Evolutionary conservation across 2,329 filamentous ascomycete genomes (phyloP).

Genomic region (Talaromyces sp.): DNA sequence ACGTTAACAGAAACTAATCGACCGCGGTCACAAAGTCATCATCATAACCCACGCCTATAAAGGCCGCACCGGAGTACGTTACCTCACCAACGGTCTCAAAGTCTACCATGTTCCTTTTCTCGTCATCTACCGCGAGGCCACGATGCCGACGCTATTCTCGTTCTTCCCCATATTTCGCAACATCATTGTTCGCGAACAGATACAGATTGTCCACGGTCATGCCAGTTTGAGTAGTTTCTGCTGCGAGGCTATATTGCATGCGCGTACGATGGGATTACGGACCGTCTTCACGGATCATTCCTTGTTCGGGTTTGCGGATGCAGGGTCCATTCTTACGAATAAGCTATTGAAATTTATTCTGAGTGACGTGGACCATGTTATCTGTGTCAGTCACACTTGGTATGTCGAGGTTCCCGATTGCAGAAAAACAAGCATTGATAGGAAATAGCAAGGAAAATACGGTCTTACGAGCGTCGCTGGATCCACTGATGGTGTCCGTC

Average conservation of each 20-base stretch:
- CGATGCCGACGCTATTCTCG: slow-evolving; percentile 95
- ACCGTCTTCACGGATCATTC: slow-evolving; percentile 98
- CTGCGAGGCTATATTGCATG: slow-evolving; percentile 91
- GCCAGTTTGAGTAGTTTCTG: slow-evolving; percentile 88
- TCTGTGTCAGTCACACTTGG: slow-evolving; percentile 98
- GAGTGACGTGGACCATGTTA: slow-evolving; percentile 96
- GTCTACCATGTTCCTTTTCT: slow-evolving; percentile 97
- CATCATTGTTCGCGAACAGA: slow-evolving; percentile 88
- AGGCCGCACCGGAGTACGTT: slow-evolving; percentile 85
- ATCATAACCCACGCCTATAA: slow-evolving; percentile 95
- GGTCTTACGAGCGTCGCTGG: slow-evolving; percentile 85
- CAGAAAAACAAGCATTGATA: not conserved
- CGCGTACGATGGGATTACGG: slow-evolving; percentile 88
- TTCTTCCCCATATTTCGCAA: slow-evolving; percentile 98
- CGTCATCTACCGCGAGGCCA: slow-evolving; percentile 88
- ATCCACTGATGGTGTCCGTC: slow-evolving; percentile 94
- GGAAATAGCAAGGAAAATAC: slow-evolving; percentile 86
- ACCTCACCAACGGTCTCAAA: slow-evolving; percentile 95
- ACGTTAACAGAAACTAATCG: slow-evolving; percentile 73
- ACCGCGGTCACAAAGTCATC: slow-evolving; percentile 96
- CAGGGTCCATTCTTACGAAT: slow-evolving; percentile 91
- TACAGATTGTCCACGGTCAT: slow-evolving; percentile 98
- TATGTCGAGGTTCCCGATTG: slow-evolving; percentile 35
- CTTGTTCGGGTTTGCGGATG: slow-evolving; percentile 94
- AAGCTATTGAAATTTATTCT: slow-evolving; percentile 94